Conservation (phyloP, 805 yeast species). For the Tetrapisispora arboricola region DNA sequence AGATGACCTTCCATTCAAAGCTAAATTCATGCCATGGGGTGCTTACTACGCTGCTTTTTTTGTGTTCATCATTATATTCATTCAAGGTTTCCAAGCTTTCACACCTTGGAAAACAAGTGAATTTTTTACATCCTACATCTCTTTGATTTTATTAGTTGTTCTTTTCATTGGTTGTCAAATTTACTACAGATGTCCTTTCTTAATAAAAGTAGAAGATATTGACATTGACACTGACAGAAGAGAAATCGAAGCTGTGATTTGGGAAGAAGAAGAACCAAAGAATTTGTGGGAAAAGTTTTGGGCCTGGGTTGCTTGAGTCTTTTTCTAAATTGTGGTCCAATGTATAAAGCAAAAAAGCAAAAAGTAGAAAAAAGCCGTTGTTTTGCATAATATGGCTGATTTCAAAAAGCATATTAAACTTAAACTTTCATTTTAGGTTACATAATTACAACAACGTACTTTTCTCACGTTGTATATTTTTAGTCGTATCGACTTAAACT, state of each 20-base stretch:
- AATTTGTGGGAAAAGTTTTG: conserved; percentile 47
- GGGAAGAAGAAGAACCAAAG: conserved; percentile 44
- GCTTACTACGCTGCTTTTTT: conserved; percentile 51
- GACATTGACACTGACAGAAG: conserved; percentile 59
- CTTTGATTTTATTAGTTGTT: conserved; percentile 44
- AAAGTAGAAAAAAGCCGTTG: no score
- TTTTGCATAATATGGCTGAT: no score
- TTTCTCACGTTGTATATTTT: no score
- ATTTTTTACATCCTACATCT: conserved; percentile 60
- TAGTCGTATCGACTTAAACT: no score
- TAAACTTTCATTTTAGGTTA: no score
- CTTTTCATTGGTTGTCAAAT: conserved; percentile 43
- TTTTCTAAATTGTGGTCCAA: no score
- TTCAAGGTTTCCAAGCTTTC: conserved; percentile 62
- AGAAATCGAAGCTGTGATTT: conserved; percentile 44
- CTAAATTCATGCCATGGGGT: conserved; percentile 50
- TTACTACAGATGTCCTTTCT: conserved; percentile 38
- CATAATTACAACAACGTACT: no score
- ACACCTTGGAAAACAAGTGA: conserved; percentile 39
- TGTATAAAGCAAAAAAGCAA: no score
- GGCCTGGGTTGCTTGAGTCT: conserved; percentile 28
- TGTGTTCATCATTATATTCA: conserved; percentile 46
- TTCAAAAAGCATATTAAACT: no score
- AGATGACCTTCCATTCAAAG: conserved; percentile 58
- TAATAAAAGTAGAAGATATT: conserved; percentile 42